Evolutionary conservation across 2,329 filamentous ascomycete species (phyloP).

Genomic region (Microsporum audouinii): DNA sequence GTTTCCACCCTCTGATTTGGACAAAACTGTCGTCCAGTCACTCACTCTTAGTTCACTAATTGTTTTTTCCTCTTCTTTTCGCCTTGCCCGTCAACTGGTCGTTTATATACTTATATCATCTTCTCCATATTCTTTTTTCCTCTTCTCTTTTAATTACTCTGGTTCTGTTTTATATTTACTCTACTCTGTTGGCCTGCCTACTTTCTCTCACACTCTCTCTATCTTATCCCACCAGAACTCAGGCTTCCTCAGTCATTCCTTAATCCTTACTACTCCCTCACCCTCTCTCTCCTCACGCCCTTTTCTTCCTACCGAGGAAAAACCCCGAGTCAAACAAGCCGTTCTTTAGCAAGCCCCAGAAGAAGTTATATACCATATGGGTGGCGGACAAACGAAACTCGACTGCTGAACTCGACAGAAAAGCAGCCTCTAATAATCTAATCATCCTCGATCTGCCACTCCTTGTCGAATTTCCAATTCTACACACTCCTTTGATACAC

Average conservation of each 20-base stretch:
- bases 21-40: slow-evolving; percentile 6
- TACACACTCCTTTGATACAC: not conserved
- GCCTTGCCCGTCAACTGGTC: slow-evolving; percentile 11
- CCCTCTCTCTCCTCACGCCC: not conserved
- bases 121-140: slow-evolving; percentile 15
- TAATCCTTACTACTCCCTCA: slow-evolving; percentile 1
- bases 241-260: not conserved
- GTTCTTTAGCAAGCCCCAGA: not conserved
- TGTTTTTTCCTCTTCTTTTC: slow-evolving; percentile 14
- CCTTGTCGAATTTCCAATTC: not conserved
- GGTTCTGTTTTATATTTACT: not conserved
- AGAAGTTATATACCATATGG: not conserved
- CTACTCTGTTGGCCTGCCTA: not conserved
- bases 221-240: not conserved
- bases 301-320: not conserved
- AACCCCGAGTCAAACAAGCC: not conserved
- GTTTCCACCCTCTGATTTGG: slow-evolving; percentile 2
- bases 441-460: not conserved
- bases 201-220: not conserved
- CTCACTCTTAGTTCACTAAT: slow-evolving; percentile 12
- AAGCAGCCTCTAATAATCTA: not conserved
- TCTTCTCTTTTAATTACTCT: slow-evolving; percentile 6
- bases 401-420: not conserved
- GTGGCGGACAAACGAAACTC: not conserved
- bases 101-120: slow-evolving; percentile 24